A percentile compares a stretch with the other conserved stretches of the same genome.
phyloP scores from a whole-genome alignment of 345 rosid genomes.

The Pseudoturritis turrita region DNA sequence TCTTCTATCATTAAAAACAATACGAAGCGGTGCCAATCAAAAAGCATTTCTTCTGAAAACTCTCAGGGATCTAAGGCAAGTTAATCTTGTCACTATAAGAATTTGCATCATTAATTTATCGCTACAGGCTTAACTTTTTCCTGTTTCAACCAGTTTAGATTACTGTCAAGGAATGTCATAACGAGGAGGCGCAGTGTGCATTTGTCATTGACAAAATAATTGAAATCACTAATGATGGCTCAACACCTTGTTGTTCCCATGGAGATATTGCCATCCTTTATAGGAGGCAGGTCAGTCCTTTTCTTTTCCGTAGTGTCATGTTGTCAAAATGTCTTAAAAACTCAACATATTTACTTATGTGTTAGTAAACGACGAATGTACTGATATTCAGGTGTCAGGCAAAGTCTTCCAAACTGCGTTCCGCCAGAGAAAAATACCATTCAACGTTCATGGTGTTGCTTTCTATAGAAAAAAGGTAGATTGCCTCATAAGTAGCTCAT shows the following conservation, averaged over 20 bases:
- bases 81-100: constrained; percentile 1
- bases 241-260: constrained; percentile 48
- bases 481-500: constrained; percentile 10
- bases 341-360: background rate
- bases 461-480: constrained; percentile 90
- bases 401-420: constrained; percentile 72
- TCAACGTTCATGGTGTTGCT: constrained; percentile 88
- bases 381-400: constrained; percentile 68
- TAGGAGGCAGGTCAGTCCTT: constrained; percentile 81
- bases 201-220: constrained; percentile 84
- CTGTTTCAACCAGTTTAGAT: constrained; percentile 41
- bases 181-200: constrained; percentile 85
- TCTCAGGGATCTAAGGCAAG: constrained; percentile 83
- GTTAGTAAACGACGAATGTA: constrained; percentile 13
- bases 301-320: background rate
- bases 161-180: constrained; percentile 77
- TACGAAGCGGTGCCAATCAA: constrained; percentile 54
- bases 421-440: constrained; percentile 89
- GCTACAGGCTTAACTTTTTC: background rate
- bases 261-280: constrained; percentile 78
- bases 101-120: background rate
- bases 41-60: constrained; percentile 74
- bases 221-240: constrained; percentile 45
- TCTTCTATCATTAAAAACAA: constrained; percentile 75
- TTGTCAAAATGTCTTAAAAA: background rate